Evolutionary conservation across 176 grass and related monocot species (phyloP).

Genomic region (Metroxylon sagu): DNA sequence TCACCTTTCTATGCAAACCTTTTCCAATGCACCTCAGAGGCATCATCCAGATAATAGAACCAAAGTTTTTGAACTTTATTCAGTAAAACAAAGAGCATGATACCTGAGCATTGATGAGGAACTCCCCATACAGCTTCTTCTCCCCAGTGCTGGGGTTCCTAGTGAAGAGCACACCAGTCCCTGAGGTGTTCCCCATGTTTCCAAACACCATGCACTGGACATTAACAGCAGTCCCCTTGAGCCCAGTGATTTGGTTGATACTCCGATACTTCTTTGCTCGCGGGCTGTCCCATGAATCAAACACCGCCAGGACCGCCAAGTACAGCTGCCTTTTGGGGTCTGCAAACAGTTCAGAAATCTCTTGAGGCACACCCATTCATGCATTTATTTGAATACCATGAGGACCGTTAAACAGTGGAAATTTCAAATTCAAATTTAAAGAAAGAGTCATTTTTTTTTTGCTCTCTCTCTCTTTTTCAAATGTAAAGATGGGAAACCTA

Average conservation of each 20-base stretch:
- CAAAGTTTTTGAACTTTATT: not conserved
- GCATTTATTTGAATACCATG: too few species aligned
- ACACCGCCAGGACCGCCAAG: constrained; percentile 66
- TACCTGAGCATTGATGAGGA: constrained; percentile 90
- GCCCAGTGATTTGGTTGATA: constrained; percentile 83
- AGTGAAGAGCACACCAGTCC: constrained; percentile 92
- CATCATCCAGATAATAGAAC: too few species aligned
- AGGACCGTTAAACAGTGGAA: too few species aligned
- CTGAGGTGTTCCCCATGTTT: constrained; percentile 94
- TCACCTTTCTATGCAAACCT: too few species aligned
- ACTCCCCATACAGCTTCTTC: constrained; percentile 97
- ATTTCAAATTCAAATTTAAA: too few species aligned
- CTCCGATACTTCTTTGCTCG: constrained; percentile 86
- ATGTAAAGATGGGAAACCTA: too few species aligned
- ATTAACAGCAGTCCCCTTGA: constrained; percentile 84
- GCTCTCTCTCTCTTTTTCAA: too few species aligned
- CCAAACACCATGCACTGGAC: constrained; percentile 98
- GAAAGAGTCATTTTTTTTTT: too few species aligned
- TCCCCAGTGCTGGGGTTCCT: constrained; percentile 91
- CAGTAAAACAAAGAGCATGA: not conserved
- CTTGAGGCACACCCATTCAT: too few species aligned
- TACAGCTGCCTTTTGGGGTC: constrained; percentile 73
- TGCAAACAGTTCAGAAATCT: constrained; percentile 4
- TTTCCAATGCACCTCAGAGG: too few species aligned
- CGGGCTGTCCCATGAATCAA: constrained; percentile 84